Evolutionary conservation across 768 basidiomycete species (phyloP), one percentile per base, ranked within the genome.

Genomic region (Kwoniella dendrophila): DNA sequence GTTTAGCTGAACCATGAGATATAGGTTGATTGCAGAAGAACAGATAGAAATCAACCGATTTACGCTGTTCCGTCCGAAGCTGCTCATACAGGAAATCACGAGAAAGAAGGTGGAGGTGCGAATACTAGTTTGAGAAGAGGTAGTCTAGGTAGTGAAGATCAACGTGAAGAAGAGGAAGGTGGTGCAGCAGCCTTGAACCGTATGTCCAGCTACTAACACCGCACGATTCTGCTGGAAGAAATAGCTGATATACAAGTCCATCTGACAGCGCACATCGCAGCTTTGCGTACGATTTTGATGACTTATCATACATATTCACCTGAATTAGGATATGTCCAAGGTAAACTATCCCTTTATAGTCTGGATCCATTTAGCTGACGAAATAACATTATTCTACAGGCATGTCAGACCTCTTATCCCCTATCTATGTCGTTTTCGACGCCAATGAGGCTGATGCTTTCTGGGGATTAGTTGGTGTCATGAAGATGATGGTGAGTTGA

Each of bases 11-110:
- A 14, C 20, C 36, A 11, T 38, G 20, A 1, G 7, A 18, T 40
- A 69, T 91, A 98, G 72, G 96, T 99, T 59, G 96, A 98, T 75
- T 98, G 96, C 72, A 87, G 94, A 60, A 85, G 96, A 27, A 99
- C 96, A 22, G 96, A 99, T 78, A 85, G 96, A 36, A 88, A 84
- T n/a, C 95, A 98, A 69, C 87, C 90, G 4, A 83, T 97, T 56
- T 98, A 96, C 72, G 85, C 88, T 2, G 77, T 78, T 11, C 75
- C 78, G 5, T 62, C 68, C 0, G 66, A 70, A 24, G 58, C 66
- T 0, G 59, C 54, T 7, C 41, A 45, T 26, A 54, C 48, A 18
- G 75, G 76, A 3, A 83, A 84, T 33, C 70, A 75, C 22, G 87
- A 88, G 75, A 86, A 86, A 66, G 82, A 83, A 33, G 80, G 76